Conservation (phyloP, 805 yeast genomes). For the Ogataea saltuana region DNA sequence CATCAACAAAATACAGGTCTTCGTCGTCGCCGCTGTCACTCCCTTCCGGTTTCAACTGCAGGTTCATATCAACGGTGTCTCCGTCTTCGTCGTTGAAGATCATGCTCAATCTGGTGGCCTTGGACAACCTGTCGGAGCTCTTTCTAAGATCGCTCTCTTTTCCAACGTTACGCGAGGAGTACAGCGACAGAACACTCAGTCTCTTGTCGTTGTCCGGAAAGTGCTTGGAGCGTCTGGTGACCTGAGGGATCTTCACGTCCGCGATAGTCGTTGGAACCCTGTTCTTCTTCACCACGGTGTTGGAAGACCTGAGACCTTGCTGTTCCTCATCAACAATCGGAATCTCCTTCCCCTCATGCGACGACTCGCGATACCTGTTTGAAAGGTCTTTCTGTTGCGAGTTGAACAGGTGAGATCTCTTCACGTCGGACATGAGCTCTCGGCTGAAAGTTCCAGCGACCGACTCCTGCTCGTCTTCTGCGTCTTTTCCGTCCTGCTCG, state of each 20-base stretch:
- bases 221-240: constrained; percentile 64
- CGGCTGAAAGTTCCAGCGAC: constrained; percentile 37
- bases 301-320: constrained; percentile 13
- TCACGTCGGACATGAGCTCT: constrained; percentile 46
- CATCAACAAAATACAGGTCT: constrained; percentile 35
- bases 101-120: constrained; percentile 32
- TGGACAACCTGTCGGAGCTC: constrained; percentile 19
- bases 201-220: constrained; percentile 66
- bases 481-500: constrained; percentile 25
- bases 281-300: constrained; percentile 24
- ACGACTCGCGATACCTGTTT: too few species aligned
- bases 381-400: too few species aligned
- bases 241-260: constrained; percentile 68
- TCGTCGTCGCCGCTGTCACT: constrained; percentile 21
- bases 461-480: constrained; percentile 25
- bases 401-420: constrained; percentile 45
- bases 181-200: constrained; percentile 68
- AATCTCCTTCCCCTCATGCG: constrained; percentile 5
- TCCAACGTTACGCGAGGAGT: constrained; percentile 54
- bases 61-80: constrained; percentile 29
- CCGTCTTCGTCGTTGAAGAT: constrained; percentile 29
- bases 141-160: constrained; percentile 17
- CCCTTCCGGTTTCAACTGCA: constrained; percentile 9
- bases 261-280: constrained; percentile 53
- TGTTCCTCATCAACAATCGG: constrained; percentile 16